Conservation (phyloP, 345 rosid genomes). For the Excoecaria agallocha region DNA sequence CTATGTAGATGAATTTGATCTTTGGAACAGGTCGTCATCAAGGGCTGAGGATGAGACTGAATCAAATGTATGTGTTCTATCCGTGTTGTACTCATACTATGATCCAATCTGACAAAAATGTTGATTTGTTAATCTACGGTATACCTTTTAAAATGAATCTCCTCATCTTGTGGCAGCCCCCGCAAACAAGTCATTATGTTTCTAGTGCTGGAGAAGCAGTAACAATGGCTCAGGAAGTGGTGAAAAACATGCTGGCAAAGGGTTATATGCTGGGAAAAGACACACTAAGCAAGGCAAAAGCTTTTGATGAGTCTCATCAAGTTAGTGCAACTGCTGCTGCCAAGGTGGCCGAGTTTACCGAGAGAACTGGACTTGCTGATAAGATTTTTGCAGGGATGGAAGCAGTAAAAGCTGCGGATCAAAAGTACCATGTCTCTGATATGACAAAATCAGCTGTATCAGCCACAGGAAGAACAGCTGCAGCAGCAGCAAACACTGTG, state of each 20-base stretch:
- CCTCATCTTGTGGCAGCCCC: conserved; percentile 24
- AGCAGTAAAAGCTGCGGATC: conserved; percentile 57
- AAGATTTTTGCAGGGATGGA: conserved; percentile 65
- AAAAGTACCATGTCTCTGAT: conserved; percentile 63
- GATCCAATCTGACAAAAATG: background rate
- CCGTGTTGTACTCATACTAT: conserved; percentile 1
- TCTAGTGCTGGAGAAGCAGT: conserved; percentile 67
- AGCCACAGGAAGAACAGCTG: conserved; percentile 67
- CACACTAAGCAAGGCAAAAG: conserved; percentile 62
- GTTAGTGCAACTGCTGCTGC: conserved; percentile 72
- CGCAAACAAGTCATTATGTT: conserved; percentile 35
- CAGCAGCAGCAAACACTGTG: conserved; percentile 55
- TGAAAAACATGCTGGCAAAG: conserved; percentile 58
- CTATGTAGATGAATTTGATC: conserved; percentile 47
- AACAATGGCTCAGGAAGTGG: conserved; percentile 66
- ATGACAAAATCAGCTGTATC: conserved; percentile 64
- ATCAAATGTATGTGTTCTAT: conserved; percentile 46
- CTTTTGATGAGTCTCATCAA: conserved; percentile 67
- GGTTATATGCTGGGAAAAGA: conserved; percentile 75
- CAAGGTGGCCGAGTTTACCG: conserved; percentile 58
- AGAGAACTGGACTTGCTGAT: conserved; percentile 64
- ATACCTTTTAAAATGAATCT: background rate
- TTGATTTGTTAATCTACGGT: background rate
- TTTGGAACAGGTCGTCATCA: conserved; percentile 46
- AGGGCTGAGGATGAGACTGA: conserved; percentile 39